Evolutionary conservation across 768 basidiomycete genomes (phyloP), one percentile per base, ranked within the genome.

Genomic region (Psilocybe cyanescens): DNA sequence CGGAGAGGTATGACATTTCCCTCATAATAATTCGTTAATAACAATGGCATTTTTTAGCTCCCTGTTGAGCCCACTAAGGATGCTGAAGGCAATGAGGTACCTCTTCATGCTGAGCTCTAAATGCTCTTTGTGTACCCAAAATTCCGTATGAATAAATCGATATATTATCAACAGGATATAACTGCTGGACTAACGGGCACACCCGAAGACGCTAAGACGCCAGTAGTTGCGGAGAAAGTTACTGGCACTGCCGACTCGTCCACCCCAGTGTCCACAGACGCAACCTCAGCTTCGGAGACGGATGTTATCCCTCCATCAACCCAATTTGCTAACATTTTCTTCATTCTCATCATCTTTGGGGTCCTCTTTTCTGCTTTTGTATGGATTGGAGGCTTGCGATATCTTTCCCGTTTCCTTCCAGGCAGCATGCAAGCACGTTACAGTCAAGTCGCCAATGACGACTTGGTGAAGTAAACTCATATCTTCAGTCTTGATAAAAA

Each of bases 41-140:
- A 14, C 29, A 49, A 37, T 48, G 30, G 58, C 60, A 49, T 33
- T 7, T 39, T 61, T 12, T 59, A 89, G 88, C 76, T 91, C 28
- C 75, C 73, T 12, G 65, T 88, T 31, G 87, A 90, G 59, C 57
- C 78, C 37, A 80, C 74, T 49, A 74, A 81, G 53, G 90, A 90
- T 63, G 76, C 76, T 58, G 83, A 90, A 57, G 91, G 88, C 72
- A 89, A 92, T 63, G 81, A 97, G 93, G 94, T 97, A 87, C 96
- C 95, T 78, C 76, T 92, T 70, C 94, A 87, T 72, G 91, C 86
- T 86, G 97, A 99, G 87, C 94, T 98, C 74, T 98, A 85, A 44
- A 89, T 75, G 79, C 78, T 75, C 71, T 67, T 58, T 73, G 63
- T 73, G 67, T 63, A 65, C 68, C 73, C 75, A 78, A 71, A 72